Conservation (phyloP, 495 filamentous ascomycete species). For the Penicilliopsis zonata region DNA sequence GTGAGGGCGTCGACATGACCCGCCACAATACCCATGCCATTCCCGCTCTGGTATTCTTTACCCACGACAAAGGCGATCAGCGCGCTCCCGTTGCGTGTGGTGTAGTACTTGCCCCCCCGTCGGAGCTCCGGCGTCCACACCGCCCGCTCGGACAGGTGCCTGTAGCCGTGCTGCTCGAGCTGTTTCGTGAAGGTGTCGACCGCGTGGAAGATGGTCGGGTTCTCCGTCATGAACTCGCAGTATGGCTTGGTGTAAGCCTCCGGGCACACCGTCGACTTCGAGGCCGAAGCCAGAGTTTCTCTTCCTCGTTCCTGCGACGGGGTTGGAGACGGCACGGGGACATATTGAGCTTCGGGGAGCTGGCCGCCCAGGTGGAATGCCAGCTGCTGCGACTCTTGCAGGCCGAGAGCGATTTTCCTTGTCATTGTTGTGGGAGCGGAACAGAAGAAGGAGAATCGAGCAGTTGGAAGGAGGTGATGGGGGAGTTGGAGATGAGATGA, state of each 20-base stretch:
- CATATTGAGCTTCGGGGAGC: slow-evolving; percentile 8
- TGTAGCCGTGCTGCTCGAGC: slow-evolving; percentile 59
- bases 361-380: slow-evolving; percentile 10
- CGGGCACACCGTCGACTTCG: slow-evolving; percentile 15
- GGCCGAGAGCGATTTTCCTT: slow-evolving; percentile 7
- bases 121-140: slow-evolving; percentile 65
- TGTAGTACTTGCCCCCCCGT: slow-evolving; percentile 78
- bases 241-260: slow-evolving; percentile 73
- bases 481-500: background rate
- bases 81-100: slow-evolving; percentile 74
- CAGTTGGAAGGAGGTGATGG: background rate
- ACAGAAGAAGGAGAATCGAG: background rate
- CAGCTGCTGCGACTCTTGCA: slow-evolving; percentile 10
- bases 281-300: slow-evolving; percentile 2
- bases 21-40: slow-evolving; percentile 69
- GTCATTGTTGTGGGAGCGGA: slow-evolving; percentile 12
- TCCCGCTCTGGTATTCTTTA: slow-evolving; percentile 68
- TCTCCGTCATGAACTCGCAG: slow-evolving; percentile 73
- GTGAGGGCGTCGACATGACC: slow-evolving; percentile 90
- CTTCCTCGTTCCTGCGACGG: slow-evolving; percentile 4
- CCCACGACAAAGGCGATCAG: slow-evolving; percentile 83
- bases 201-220: slow-evolving; percentile 88
- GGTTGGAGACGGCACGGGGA: slow-evolving; percentile 5
- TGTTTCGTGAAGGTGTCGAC: slow-evolving; percentile 63
- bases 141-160: slow-evolving; percentile 65